Conservation (phyloP, 2,329 filamentous ascomycete species). For the Colletotrichum sp. region DNA sequence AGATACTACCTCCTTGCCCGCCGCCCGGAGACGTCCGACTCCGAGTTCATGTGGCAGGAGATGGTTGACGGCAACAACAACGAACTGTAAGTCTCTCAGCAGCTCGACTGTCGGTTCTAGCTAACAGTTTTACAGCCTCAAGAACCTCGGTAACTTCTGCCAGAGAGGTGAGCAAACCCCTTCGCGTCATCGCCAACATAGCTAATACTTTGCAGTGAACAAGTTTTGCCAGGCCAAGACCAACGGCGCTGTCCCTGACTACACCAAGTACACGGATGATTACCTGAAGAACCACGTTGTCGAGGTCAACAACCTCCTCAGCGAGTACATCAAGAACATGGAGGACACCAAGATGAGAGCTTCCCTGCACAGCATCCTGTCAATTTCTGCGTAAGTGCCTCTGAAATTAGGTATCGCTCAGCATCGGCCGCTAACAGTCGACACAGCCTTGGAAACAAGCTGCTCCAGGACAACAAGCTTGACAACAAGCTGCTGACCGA, state of each 20-base stretch:
- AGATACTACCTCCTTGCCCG: slow-evolving; percentile 88
- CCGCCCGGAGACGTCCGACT: slow-evolving; percentile 84
- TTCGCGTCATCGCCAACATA: background rate
- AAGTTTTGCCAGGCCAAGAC: slow-evolving; percentile 82
- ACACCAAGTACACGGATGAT: slow-evolving; percentile 59
- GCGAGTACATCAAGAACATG: slow-evolving; percentile 70
- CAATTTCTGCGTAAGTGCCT: slow-evolving; percentile 58
- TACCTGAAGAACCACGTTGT: slow-evolving; percentile 59
- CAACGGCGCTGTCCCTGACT: slow-evolving; percentile 71
- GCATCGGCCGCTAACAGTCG: background rate
- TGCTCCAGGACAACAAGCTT: slow-evolving; percentile 57
- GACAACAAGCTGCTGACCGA: slow-evolving; percentile 61
- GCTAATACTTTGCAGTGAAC: slow-evolving; percentile 38
- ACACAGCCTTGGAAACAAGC: slow-evolving; percentile 47
- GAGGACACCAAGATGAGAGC: slow-evolving; percentile 75
- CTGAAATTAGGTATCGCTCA: background rate
- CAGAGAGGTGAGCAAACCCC: slow-evolving; percentile 50
- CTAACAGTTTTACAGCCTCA: slow-evolving; percentile 40
- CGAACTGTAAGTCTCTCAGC: slow-evolving; percentile 60
- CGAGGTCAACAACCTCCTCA: slow-evolving; percentile 71
- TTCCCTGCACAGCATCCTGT: slow-evolving; percentile 69
- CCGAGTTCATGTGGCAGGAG: slow-evolving; percentile 86
- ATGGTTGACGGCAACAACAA: slow-evolving; percentile 90
- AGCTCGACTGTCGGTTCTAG: background rate
- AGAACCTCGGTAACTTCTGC: slow-evolving; percentile 77